A percentile compares a stretch with the other conserved stretches of the same genome.
phyloP scores from a whole-genome alignment of 140 eudicot species.

The Eryngium alpinum region DNA sequence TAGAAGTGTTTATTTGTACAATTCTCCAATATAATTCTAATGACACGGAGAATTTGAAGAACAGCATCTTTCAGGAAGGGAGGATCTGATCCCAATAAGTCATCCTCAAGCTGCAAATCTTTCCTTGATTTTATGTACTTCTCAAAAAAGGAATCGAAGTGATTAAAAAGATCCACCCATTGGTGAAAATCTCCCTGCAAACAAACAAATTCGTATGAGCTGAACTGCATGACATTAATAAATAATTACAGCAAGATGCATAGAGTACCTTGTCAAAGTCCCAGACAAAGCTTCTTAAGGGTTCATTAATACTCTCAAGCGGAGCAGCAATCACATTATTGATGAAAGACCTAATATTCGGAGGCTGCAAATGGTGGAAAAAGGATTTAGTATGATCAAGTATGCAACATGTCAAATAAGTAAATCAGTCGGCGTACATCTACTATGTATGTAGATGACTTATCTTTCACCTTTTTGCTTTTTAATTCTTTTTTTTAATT shows the following conservation, averaged over 20 bases:
- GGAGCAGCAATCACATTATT: constrained; percentile 59
- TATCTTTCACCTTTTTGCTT: background rate
- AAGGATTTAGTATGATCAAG: constrained; percentile 15
- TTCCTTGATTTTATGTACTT: constrained; percentile 83
- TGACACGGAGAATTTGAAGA: constrained; percentile 90
- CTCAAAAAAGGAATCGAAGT: constrained; percentile 84
- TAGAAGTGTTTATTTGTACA: constrained; percentile 93
- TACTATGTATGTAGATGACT: background rate
- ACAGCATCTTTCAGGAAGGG: constrained; percentile 90
- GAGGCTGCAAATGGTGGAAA: constrained; percentile 55
- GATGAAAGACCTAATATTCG: constrained; percentile 75
- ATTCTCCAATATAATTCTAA: constrained; percentile 76
- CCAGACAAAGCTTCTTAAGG: constrained; percentile 78
- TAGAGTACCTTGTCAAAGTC: constrained; percentile 84
- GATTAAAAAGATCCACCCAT: constrained; percentile 94
- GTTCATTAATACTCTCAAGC: constrained; percentile 70
- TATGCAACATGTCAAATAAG: background rate
- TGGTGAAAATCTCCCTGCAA: constrained; percentile 97
- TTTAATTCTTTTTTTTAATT: background rate
- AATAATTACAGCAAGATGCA: constrained; percentile 9
- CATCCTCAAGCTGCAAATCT: constrained; percentile 82
- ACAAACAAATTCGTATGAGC: constrained; percentile 22
- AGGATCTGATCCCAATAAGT: constrained; percentile 69
- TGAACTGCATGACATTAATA: constrained; percentile 5
- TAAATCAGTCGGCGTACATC: background rate